Evolutionary conservation across 1,284 basidiomycete genomes (phyloP), one percentile per base, ranked within the genome.

Genomic region (Sutorius eximius): DNA sequence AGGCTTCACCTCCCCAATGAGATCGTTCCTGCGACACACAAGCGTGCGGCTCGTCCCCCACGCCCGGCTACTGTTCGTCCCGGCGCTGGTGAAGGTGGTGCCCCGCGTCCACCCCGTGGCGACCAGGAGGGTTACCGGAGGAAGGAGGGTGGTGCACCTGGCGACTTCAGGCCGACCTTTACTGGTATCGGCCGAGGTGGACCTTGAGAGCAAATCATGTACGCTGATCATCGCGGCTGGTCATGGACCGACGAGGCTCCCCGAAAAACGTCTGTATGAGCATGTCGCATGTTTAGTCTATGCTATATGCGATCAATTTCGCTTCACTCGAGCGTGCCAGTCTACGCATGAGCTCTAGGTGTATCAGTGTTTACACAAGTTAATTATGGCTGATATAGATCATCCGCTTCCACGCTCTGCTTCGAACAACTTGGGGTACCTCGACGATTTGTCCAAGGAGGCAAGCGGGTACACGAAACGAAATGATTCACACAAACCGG

Each of bases 1-100:
- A 93, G 89, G 89, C 83, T 97, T 57, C 91, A 96, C 80, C 87
- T 97, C 65, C 94, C 94, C 55, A 77, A 78, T 58, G 93, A 96
- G 78, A 97, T 98, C 69, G 95, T 98, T 57, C 95, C 95, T 60
- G 78, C 91, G 58, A 98, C 95, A 63, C 92, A 95, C 85, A 95
- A 95, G 83, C 96, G 94, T 81, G 89, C 91, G 58, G 88, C 73
- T 65, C 93, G 84, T 75, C 84, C 82, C 59, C 81, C 80, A 65
- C 87, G 85, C 65, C 89, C 89, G 40, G 87, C 90, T 49, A 71
- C 77, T 59, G 82, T 87, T 61, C 89, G 91, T 64, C 80, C 80
- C 48, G 81, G 82, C 53, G 82, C 74, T 58, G 79, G 82, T 54
- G 85, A 81, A 56, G 86, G 86, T 40, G 91, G 89, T 70, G 85